Conservation (phyloP, 2,329 filamentous ascomycete genomes). For the Corynespora cassiicola region DNA sequence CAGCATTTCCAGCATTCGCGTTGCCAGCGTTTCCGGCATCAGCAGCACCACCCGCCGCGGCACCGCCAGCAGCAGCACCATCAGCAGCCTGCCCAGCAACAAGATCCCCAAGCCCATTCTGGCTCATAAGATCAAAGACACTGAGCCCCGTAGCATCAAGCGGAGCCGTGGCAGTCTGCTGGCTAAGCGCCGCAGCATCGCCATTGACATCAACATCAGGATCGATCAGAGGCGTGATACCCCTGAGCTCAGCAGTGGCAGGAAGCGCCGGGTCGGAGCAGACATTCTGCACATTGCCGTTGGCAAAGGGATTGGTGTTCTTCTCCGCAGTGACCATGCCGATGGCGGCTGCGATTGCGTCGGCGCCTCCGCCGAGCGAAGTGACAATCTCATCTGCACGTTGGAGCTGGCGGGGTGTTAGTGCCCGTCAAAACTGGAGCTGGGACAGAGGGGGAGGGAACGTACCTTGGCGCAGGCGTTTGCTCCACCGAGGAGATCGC, state of each 20-base stretch:
- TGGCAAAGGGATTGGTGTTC: conserved; percentile 74
- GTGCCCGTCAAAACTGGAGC: too few relatives aligned
- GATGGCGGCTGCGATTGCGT: conserved; percentile 67
- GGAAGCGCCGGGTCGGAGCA: conserved; percentile 70
- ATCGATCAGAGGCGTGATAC: conserved; percentile 72
- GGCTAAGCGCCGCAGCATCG: conserved; percentile 66
- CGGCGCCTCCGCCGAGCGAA: conserved; percentile 65
- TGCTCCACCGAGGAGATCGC: conserved; percentile 68
- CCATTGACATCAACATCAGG: conserved; percentile 65
- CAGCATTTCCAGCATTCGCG: conserved; percentile 17
- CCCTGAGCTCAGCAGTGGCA: conserved; percentile 65
- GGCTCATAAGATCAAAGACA: conserved; percentile 68
- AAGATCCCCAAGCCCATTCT: conserved; percentile 70
- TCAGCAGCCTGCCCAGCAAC: conserved; percentile 50
- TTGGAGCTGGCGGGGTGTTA: conserved; percentile 55
- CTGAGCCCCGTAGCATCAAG: conserved; percentile 68
- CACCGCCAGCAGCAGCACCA: conserved; percentile 43
- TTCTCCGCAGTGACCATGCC: conserved; percentile 72
- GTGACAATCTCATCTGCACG: conserved; percentile 70
- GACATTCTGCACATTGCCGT: conserved; percentile 64
- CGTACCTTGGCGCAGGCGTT: conserved; percentile 69
- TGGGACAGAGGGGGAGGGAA: too few relatives aligned
- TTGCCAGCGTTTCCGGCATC: conserved; percentile 8
- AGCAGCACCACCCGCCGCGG: conserved; percentile 25
- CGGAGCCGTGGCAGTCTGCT: conserved; percentile 58